phyloP scores from a whole-genome alignment of 805 yeast genomes.

The Tetrapisispora iriomotensis region DNA sequence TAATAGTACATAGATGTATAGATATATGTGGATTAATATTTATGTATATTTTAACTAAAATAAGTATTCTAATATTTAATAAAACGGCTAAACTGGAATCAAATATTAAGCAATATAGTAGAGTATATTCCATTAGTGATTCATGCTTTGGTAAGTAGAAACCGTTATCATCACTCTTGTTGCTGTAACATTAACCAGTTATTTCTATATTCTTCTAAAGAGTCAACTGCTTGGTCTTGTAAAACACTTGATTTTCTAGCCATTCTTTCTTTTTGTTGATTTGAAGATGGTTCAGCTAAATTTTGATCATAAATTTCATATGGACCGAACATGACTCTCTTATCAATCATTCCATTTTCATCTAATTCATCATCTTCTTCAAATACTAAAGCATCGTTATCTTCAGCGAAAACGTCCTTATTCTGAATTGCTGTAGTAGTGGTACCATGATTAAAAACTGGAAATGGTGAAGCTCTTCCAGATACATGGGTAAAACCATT shows the following conservation, averaged over 20 bases:
- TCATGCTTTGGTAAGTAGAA: no score
- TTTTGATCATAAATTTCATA: slow-evolving; percentile 11
- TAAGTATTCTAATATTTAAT: no score
- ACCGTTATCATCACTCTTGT: slow-evolving; percentile 18
- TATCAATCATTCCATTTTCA: not conserved
- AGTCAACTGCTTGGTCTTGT: slow-evolving; percentile 28
- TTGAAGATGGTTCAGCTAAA: not conserved
- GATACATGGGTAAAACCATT: not conserved
- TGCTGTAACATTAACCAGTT: slow-evolving; percentile 31
- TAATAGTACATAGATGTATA: not conserved
- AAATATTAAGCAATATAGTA: not conserved
- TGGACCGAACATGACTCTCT: slow-evolving; percentile 11
- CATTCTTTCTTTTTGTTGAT: slow-evolving; percentile 4
- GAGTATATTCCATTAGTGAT: no score
- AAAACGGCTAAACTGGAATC: not conserved
- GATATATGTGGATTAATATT: not conserved
- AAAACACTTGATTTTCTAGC: slow-evolving; percentile 23
- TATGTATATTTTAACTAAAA: not conserved
- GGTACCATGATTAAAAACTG: slow-evolving; percentile 14
- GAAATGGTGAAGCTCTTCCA: slow-evolving; percentile 6
- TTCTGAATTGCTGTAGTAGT: slow-evolving; percentile 24
- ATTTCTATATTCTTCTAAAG: slow-evolving; percentile 30
- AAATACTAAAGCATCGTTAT: slow-evolving; percentile 23
- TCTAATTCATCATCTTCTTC: slow-evolving; percentile 20
- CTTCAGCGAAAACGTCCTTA: slow-evolving; percentile 22